Evolutionary conservation across 2,329 filamentous ascomycete genomes (phyloP), one percentile per base, ranked within the genome.

Genomic region (Aspergillus arachidicola): DNA sequence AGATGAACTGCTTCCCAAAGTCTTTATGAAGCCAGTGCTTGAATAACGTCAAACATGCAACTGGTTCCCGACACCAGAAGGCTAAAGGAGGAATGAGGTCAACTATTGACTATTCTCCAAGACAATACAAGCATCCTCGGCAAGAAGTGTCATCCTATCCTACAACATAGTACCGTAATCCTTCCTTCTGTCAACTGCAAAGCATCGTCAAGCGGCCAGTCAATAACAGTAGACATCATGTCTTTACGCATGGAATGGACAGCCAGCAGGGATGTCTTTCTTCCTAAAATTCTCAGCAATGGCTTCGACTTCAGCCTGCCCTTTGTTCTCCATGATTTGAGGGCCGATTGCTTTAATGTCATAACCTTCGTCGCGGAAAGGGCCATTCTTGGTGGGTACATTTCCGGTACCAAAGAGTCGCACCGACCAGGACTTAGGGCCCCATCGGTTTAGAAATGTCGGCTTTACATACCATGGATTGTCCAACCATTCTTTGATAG

Each of bases 381-480:
- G 64, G 67, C 16, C 63, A 60, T 10, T 66, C 57, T 11, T 64
- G 64, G 21, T 26, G 57, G 63, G 68, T 16, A 73, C 45, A 30
- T 68, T 72, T 6, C 68, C 60, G 28, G 50, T 32, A 19, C 72
- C 72, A 14, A 72, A 57, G 1, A 64, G n/a, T 45, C 71, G 63
- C 5, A 66, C 59, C 0, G 66, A 26, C 60, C 66, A 65, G 10
- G 71, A 68, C 1, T 60, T 59, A 0, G 57, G 64, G 10, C 66
- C 67, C 66, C 67, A 73, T 50, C 64, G 65, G 4, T 67, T 67
- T 61, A 46, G 64, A 21, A 71, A 46, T 0, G 59, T 72, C 1
- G 73, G 68, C n/a, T 66, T 59, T 0, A 75, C 64, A 43, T 75
- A 74, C 69, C 69, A 75, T 0, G 73, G 72, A 16, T 74, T 67